These are phyloP conservation scores for Fonsecaea multimorphosa DNA, from an alignment of 2,329 filamentous ascomycete species.

Conservation along the genomic window DNA sequence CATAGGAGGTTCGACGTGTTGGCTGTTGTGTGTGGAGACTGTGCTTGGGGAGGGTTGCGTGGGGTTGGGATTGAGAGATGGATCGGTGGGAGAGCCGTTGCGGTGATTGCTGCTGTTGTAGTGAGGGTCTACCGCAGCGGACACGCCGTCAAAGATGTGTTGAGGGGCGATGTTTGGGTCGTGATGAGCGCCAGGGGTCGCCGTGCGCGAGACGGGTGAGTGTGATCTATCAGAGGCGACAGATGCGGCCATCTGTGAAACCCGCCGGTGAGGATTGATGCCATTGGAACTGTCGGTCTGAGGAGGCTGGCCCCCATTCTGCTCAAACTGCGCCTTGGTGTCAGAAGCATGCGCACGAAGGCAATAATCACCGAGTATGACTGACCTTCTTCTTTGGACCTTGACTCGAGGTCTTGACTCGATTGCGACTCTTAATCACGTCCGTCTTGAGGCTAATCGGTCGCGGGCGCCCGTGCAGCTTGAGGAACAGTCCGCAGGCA, in stretches of 20 bases:
- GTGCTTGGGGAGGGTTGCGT: constrained; percentile 64
- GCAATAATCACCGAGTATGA: constrained; percentile 34
- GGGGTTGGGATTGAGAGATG: constrained; percentile 55
- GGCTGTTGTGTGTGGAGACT: constrained; percentile 63
- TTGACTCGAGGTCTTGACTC: constrained; percentile 86
- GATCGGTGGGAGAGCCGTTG: constrained; percentile 57
- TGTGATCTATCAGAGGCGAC: constrained; percentile 76
- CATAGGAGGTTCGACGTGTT: constrained; percentile 72
- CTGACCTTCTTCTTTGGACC: constrained; percentile 82
- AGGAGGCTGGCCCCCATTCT: constrained; percentile 65
- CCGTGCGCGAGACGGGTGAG: constrained; percentile 79
- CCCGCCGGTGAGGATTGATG: constrained; percentile 65
- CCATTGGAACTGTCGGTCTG: constrained; percentile 63
- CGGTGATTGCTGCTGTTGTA: constrained; percentile 67
- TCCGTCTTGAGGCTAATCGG: constrained; percentile 98
- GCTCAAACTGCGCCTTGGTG: constrained; percentile 51
- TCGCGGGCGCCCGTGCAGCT: constrained; percentile 89
- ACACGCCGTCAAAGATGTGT: constrained; percentile 76
- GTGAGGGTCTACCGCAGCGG: constrained; percentile 67
- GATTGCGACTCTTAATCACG: constrained; percentile 98
- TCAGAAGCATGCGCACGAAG: constrained; percentile 10
- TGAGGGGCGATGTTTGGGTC: constrained; percentile 72
- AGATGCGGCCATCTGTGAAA: constrained; percentile 74
- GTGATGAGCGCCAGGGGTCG: constrained; percentile 76
- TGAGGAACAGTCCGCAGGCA: constrained; percentile 95